Percentiles rank a stretch among this genome's conserved stretches.
These are phyloP conservation scores for Allium fistulosum DNA, from an alignment of 106 monocot genomes.

Conservation along the genomic window DNA sequence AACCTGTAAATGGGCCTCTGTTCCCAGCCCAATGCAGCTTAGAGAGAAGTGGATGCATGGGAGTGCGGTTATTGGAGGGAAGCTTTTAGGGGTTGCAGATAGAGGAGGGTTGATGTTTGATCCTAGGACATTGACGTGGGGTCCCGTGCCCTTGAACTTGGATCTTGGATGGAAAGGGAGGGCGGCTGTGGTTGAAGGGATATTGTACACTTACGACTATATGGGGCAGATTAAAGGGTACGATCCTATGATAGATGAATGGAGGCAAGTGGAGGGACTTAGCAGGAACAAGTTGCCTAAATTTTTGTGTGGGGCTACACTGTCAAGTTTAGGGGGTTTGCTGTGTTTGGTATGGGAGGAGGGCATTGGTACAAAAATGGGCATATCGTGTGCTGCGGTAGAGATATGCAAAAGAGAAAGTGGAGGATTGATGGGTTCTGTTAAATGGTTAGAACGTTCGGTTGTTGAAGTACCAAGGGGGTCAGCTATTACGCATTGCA, in stretches of 20 bases:
- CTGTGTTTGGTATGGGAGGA: constrained; percentile 56
- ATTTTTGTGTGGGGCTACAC: constrained; percentile 55
- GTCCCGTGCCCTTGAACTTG: constrained; percentile 30
- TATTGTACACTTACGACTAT: constrained; percentile 70
- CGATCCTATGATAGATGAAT: constrained; percentile 29
- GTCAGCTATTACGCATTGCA: constrained; percentile 53
- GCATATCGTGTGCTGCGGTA: constrained; percentile 50
- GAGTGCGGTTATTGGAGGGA: constrained; percentile 46
- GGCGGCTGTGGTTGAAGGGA: constrained; percentile 53
- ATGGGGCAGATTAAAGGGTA: constrained; percentile 74
- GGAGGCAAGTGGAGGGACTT: constrained; percentile 58
- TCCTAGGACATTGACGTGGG: constrained; percentile 36
- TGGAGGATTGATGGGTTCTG: constrained; percentile 30
- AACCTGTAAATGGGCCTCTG: constrained; percentile 19
- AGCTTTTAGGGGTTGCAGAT: constrained; percentile 70
- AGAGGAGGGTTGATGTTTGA: constrained; percentile 66
- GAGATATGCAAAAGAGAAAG: constrained; percentile 11
- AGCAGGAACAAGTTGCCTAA: constrained; percentile 37
- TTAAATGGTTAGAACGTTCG: constrained; percentile 28
- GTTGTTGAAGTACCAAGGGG: constrained; percentile 19
- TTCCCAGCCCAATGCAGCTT: constrained; percentile 43
- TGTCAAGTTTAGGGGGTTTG: constrained; percentile 42
- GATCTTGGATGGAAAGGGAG: constrained; percentile 75
- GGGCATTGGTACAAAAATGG: neutral
- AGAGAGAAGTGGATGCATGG: constrained; percentile 87